These are phyloP conservation scores for Coemansia erecta DNA, from an alignment of 192 early-diverging fungal genomes.

Conservation along the genomic window DNA sequence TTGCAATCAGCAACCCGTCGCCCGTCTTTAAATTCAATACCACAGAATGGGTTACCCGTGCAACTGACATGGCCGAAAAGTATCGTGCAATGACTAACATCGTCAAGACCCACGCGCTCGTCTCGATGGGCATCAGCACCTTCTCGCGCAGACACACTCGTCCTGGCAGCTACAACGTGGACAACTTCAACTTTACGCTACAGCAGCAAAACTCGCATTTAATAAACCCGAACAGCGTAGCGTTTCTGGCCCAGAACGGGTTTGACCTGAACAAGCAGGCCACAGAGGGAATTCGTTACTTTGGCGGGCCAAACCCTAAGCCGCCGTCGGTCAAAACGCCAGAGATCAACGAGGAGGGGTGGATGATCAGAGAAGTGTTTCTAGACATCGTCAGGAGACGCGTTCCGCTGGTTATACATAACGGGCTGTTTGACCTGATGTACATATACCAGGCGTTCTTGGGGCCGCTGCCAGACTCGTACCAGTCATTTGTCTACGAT, in stretches of 20 bases:
- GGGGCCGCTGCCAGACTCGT: constrained; percentile 66
- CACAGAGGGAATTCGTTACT: constrained; percentile 75
- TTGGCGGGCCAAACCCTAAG: constrained; percentile 55
- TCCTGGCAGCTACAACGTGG: constrained; percentile 63
- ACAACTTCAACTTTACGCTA: constrained; percentile 56
- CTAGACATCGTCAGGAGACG: constrained; percentile 48
- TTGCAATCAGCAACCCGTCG: constrained; percentile 53
- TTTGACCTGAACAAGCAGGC: constrained; percentile 84
- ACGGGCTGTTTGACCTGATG: constrained; percentile 90
- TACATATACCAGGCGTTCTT: constrained; percentile 92
- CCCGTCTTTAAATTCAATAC: constrained; percentile 29
- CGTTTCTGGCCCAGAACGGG: constrained; percentile 80
- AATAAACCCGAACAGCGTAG: constrained; percentile 67
- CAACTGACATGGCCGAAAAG: constrained; percentile 76
- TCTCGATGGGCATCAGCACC: constrained; percentile 75
- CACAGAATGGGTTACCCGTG: constrained; percentile 38
- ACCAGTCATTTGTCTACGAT: constrained; percentile 75
- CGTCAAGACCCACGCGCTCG: constrained; percentile 72
- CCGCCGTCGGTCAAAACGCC: constrained; percentile 24
- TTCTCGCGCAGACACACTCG: constrained; percentile 21
- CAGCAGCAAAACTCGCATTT: constrained; percentile 59
- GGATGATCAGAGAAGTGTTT: constrained; percentile 59
- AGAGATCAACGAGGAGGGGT: constrained; percentile 34
- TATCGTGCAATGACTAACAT: constrained; percentile 74
- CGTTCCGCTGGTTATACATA: constrained; percentile 84